Evolutionary conservation across 2,329 filamentous ascomycete genomes (phyloP), one percentile per base, ranked within the genome.

Genomic region (Aspergillus clavatus): DNA sequence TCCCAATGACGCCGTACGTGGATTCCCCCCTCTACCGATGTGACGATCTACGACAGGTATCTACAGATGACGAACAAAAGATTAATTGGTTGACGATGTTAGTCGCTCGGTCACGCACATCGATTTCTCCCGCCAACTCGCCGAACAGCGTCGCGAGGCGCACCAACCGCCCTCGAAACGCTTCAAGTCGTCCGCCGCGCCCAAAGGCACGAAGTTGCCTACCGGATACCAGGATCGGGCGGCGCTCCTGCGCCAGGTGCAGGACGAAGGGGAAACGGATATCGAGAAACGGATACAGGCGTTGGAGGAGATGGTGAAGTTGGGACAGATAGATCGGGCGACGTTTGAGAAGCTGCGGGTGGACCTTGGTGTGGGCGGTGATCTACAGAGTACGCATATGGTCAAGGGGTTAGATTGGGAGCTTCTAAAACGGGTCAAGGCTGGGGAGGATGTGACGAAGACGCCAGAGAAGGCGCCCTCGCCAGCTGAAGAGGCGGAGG

Each of bases 401-500:
- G 84, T 97, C 38, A 97, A 96, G 63, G 93, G 93, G 0, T 70
- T 98, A 40, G 93, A 98, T 68, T 86, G 89, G 63, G 86, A 86
- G 65, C 72, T 97, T 10, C 72, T 76, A 51, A 56, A 62, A 52
- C 58, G 69, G 40, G 63, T 71, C 0, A 68, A 65, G 42, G 67
- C 64, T n/a, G 73, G 73, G 1, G 73, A 75, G 48, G 72, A 90
- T 65, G 76, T 88, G 19, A 63, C 67, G 42, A 48, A 53, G 44
- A 48, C 43, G 38, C 44, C 44, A 33, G 57, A 47, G 48, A 55
- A 49, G 45, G 49, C 42, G 62, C 71, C 47, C 50, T 45, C 44
- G 45, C 56, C 19, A 1, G 5, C 43, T 3, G 39, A 47, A 55
- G 50, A 58, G 3, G 58, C 66, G 7, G 59, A 69, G 6, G 59